phyloP scores from a whole-genome alignment of 2,329 filamentous ascomycete genomes.

The Seiridium cupressi region DNA sequence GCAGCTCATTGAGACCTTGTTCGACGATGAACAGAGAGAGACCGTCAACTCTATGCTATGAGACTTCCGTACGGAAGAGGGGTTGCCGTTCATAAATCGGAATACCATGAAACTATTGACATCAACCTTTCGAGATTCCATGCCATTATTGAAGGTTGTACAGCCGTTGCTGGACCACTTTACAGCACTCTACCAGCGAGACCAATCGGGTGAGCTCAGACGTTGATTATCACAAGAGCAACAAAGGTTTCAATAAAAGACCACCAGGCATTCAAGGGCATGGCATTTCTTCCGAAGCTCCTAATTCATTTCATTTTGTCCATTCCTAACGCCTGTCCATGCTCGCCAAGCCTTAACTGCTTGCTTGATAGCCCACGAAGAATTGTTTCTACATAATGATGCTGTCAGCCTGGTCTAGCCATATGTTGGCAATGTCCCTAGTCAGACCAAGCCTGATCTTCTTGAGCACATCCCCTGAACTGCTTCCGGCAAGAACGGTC shows the following conservation, averaged over 20 bases:
- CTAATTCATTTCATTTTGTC: background rate
- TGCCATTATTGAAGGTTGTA: no score
- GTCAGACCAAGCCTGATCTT: conserved; percentile 72
- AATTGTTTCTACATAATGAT: conserved; percentile 34
- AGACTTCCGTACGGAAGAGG: no score
- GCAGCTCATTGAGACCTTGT: background rate
- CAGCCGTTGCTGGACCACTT: no score
- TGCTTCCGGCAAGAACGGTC: conserved; percentile 54
- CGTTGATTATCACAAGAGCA: no score
- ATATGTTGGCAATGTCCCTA: conserved; percentile 68
- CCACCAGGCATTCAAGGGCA: background rate
- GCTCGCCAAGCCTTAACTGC: background rate
- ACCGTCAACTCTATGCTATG: no score
- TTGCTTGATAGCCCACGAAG: background rate
- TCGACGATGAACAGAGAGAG: background rate
- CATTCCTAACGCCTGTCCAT: background rate
- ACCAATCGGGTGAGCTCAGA: no score
- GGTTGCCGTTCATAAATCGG: no score
- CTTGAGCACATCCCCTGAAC: conserved; percentile 68
- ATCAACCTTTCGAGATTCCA: no score
- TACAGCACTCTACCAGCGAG: no score
- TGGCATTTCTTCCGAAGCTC: background rate
- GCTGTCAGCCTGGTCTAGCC: conserved; percentile 65
- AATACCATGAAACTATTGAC: no score
- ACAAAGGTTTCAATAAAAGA: no score